These are phyloP conservation scores for Batkoa obscura DNA, from an alignment of 371 early-diverging fungal genomes.

Conservation along the genomic window DNA sequence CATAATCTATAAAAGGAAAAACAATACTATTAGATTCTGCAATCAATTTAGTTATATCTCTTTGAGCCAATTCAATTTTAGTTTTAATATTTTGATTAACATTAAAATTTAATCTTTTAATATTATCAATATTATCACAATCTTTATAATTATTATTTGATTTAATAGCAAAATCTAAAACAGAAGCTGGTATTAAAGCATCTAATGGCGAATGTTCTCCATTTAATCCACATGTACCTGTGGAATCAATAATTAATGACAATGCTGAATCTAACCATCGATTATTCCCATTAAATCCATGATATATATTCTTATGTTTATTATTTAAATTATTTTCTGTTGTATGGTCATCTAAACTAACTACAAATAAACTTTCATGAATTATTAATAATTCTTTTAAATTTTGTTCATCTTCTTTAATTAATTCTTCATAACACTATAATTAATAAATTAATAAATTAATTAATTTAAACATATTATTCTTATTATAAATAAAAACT, in stretches of 20 bases:
- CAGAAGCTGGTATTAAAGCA: slow-evolving; percentile 43
- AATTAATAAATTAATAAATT: neutral
- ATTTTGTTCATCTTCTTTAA: neutral
- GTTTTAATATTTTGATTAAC: slow-evolving; percentile 21
- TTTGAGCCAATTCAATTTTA: slow-evolving; percentile 31
- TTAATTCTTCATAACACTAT: slow-evolving; percentile 1
- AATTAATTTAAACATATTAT: too few relatives aligned
- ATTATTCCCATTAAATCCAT: slow-evolving; percentile 48
- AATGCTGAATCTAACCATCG: slow-evolving; percentile 80
- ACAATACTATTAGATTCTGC: slow-evolving; percentile 40
- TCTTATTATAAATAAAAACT: slow-evolving; percentile 5
- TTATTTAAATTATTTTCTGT: slow-evolving; percentile 9
- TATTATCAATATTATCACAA: slow-evolving; percentile 4
- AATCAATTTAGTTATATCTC: slow-evolving; percentile 22
- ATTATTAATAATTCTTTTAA: neutral
- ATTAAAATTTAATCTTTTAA: too few relatives aligned
- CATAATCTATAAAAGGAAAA: slow-evolving; percentile 35
- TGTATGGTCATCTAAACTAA: neutral
- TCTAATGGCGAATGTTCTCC: slow-evolving; percentile 78
- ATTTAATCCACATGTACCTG: slow-evolving; percentile 47
- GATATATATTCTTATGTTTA: slow-evolving; percentile 24
- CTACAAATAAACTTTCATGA: neutral
- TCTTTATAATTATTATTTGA: slow-evolving; percentile 4
- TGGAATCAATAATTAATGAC: slow-evolving; percentile 36
- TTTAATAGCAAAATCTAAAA: slow-evolving; percentile 33